Base-by-base conservation (phyloP, 345 rosid species). In the Corchorus olitorius region DNA sequence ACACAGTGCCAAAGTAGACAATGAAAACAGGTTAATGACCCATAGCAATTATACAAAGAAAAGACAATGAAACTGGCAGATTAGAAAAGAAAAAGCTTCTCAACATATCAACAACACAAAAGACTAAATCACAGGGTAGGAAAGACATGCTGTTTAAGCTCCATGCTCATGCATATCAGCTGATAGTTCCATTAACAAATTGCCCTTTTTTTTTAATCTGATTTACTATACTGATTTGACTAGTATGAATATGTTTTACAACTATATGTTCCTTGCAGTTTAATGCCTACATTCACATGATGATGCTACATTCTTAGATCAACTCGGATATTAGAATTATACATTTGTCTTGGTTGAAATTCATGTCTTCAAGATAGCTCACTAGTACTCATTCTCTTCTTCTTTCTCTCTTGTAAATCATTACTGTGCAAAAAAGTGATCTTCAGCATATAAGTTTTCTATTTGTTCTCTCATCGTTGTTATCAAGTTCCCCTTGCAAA, bases 401-500 rank as follows among this genome's bases (percentile, higher is more conserved):
- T 43, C 19, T 49, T 39, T 8, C 9, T 15, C 48, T 49, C 17
- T 61, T 34, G 27, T 22, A 49, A 33, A 77, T 64, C 43, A 65
- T 70, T 63, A 8, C 6, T 10, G 50, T 56, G 41, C 22, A 45
- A 46, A 43, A 72, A 64, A 43, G 45, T 63, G 46, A 72, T 27
- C 27, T 27, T 20, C 16, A 53, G 33, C 2, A 22, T 2, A 13
- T 14, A 48, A 8, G 15, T 7, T n/a, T 59, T 73, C 3, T 19
- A 6, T 49, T 11, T 35, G 70, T 14, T 39, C 17, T 66, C n/a
- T 43, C 12, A 16, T 41, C 48, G 67, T 56, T 27, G 66, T 7
- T 64, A 62, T 55, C 46, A 34, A 68, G 58, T 67, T 55, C n/a
- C 1, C 65, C 10, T 74, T 62, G 61, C 61, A 74, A 49, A 62